Evolutionary conservation across 1,139 yeast genomes (phyloP).

Genomic region (Kluyveromyces marxianus): DNA sequence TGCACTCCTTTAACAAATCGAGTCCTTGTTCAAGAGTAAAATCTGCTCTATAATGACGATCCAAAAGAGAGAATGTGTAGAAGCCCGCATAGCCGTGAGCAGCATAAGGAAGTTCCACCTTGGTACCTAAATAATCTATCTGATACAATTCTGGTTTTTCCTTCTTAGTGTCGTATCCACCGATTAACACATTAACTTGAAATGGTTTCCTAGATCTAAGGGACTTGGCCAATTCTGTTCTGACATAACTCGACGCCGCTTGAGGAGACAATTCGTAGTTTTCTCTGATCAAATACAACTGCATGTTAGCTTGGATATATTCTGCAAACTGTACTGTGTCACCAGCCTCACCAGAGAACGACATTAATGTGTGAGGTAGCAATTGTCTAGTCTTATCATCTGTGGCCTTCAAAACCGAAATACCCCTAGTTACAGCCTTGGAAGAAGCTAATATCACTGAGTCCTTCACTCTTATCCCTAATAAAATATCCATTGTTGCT

Average conservation of each 20-base stretch:
- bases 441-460: conserved; percentile 85
- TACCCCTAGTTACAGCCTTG: conserved; percentile 89
- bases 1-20: conserved; percentile 61
- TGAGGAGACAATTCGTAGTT: conserved; percentile 71
- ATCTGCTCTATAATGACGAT: conserved; percentile 79
- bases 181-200: conserved; percentile 84
- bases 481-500: conserved; percentile 67
- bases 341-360: conserved; percentile 93
- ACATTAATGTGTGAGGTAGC: conserved; percentile 73
- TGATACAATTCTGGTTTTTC: conserved; percentile 67
- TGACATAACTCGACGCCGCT: conserved; percentile 82
- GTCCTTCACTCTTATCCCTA: conserved; percentile 79
- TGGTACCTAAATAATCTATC: conserved; percentile 92
- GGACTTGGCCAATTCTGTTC: conserved; percentile 82
- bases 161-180: conserved; percentile 67
- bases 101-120: conserved; percentile 86
- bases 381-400: conserved; percentile 84
- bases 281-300: conserved; percentile 81
- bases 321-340: conserved; percentile 98
- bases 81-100: conserved; percentile 97
- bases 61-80: conserved; percentile 82
- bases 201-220: conserved; percentile 88
- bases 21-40: conserved; percentile 77
- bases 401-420: conserved; percentile 72
- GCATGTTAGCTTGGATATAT: conserved; percentile 86